Evolutionary conservation across 257 asterid genomes (phyloP), one percentile per base, ranked within the genome.

Genomic region (Solanum megistacrolobum): DNA sequence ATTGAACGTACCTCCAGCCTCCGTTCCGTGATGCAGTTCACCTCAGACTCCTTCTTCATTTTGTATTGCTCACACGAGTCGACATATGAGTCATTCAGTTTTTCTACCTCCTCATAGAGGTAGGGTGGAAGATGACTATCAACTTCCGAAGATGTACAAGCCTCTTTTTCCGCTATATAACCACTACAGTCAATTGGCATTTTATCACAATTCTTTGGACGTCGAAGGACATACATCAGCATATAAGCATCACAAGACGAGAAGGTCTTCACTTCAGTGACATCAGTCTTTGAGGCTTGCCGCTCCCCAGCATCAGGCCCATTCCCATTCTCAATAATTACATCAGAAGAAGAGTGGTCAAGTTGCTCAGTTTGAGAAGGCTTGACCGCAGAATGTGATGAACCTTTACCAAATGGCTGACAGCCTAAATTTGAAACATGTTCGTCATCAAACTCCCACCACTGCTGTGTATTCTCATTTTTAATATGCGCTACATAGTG

Each of bases 401-500:
- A 83, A 84, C 86, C 76, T 29, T 93, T 88, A 62, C 96, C 95
- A 93, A 95, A 94, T 46, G 99, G 99, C 87, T 93, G 94, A 79
- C 88, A 86, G 78, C 99, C 99, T 92, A 97, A 93, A 88, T 92
- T 92, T 66, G 98, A 94, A 87, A 97, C 98, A 25, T 83, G 93
- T 88, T 97, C 99, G 88, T 96, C 99, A 88, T 97, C 99, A 93
- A 97, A 97, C 90, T 96, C 99, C 99, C 99, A 97, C 99, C 99
- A 97, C 89, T 92, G 94, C 87, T 93, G 96, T 62, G 95, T 92
- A 90, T 94, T 94, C 84, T 92, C 94, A 87, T 97, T 98, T 98
- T 92, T 97, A 89, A 97, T 92, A 90, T 96, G 96, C 71, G 99
- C 99, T 60, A 95, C 92, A 89, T 97, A 97, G 82, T 97, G 99